Evolutionary conservation across 257 asterid genomes (phyloP).

Genomic region (Lithospermum erythrorhizon): DNA sequence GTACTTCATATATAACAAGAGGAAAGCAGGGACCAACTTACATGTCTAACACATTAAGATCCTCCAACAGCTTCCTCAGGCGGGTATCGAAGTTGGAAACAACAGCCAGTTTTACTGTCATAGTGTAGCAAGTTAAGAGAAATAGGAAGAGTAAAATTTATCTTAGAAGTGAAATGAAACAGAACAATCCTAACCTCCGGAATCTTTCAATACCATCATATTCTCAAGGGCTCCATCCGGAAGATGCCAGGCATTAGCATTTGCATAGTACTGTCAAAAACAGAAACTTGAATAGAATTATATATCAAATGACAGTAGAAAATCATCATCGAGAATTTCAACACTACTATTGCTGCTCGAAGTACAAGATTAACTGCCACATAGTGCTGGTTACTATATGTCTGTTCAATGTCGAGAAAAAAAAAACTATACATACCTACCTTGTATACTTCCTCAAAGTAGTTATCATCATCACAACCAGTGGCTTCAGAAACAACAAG

Average conservation of each 20-base stretch:
- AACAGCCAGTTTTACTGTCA: constrained; percentile 84
- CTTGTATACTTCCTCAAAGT: constrained; percentile 89
- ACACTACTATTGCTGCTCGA: background rate
- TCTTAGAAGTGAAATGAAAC: constrained; percentile 10
- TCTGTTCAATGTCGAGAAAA: background rate
- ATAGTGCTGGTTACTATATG: background rate
- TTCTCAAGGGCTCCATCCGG: constrained; percentile 77
- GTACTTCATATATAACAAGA: background rate
- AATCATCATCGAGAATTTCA: background rate
- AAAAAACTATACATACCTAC: constrained; percentile 13
- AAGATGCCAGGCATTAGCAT: constrained; percentile 88
- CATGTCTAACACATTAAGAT: constrained; percentile 66
- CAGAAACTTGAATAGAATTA: constrained; percentile 3
- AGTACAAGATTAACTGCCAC: background rate
- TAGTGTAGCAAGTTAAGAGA: constrained; percentile 15
- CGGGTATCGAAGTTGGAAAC: constrained; percentile 96
- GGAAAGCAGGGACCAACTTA: constrained; percentile 22
- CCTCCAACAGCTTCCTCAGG: constrained; percentile 71
- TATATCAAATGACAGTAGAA: background rate
- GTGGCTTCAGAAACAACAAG: constrained; percentile 89
- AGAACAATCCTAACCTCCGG: constrained; percentile 60
- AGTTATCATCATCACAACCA: constrained; percentile 40
- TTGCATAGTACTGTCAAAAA: constrained; percentile 64
- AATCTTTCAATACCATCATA: constrained; percentile 43
- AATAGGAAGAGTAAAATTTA: background rate